These are phyloP conservation scores for Coemansia sp. DNA, from an alignment of 192 early-diverging fungal genomes.

Conservation along the genomic window DNA sequence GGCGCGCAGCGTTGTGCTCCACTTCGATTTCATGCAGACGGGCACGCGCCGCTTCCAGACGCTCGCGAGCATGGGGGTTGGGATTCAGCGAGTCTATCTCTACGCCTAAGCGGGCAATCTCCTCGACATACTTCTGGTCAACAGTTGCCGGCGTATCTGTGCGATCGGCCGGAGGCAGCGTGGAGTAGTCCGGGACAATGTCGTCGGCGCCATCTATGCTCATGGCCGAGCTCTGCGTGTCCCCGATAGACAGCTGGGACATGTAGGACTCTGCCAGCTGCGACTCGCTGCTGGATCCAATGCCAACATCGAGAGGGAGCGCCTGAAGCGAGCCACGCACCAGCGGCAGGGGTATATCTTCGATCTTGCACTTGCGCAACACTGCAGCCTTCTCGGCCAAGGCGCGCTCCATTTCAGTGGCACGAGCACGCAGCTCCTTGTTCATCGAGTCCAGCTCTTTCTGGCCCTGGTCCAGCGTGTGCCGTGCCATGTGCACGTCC, in stretches of 20 bases:
- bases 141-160: constrained; percentile 19
- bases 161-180: constrained; percentile 29
- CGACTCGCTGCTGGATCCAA: constrained; percentile 38
- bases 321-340: constrained; percentile 70
- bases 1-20: constrained; percentile 81
- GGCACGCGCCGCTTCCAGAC: constrained; percentile 78
- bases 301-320: constrained; percentile 63
- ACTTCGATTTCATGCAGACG: constrained; percentile 75
- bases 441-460: constrained; percentile 56
- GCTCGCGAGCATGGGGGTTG: constrained; percentile 86
- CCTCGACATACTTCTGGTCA: constrained; percentile 34
- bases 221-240: constrained; percentile 35
- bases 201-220: constrained; percentile 26
- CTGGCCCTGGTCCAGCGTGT: constrained; percentile 64
- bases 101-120: constrained; percentile 24
- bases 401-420: constrained; percentile 72
- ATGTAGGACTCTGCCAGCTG: constrained; percentile 38
- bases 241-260: constrained; percentile 47
- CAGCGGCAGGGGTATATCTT: constrained; percentile 89
- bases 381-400: constrained; percentile 75
- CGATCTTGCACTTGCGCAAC: constrained; percentile 86
- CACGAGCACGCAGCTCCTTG: constrained; percentile 39
- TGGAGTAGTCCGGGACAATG: constrained; percentile 36
- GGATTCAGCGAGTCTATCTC: constrained; percentile 85
- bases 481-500: constrained; percentile 60